Evolutionary conservation across 768 basidiomycete genomes (phyloP).

Genomic region (Panaeolus papilionaceus): DNA sequence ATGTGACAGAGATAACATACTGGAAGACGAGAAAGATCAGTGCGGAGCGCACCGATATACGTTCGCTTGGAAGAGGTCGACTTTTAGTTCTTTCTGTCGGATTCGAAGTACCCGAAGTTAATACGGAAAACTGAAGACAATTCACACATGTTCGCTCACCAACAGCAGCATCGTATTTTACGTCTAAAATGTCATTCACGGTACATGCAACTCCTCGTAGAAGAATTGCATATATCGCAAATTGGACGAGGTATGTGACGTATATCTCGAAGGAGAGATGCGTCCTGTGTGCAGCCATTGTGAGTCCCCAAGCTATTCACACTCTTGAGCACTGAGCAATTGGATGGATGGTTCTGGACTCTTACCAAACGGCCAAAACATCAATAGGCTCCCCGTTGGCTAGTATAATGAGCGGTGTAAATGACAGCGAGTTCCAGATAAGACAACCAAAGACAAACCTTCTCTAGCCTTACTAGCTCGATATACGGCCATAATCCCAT

Average conservation of each 20-base stretch:
- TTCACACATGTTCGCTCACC: constrained; percentile 34
- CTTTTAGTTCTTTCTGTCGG: constrained; percentile 51
- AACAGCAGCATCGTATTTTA: constrained; percentile 57
- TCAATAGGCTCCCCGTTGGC: constrained; percentile 56
- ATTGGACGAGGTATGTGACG: constrained; percentile 36
- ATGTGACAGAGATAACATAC: constrained; percentile 44
- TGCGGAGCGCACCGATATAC: constrained; percentile 50
- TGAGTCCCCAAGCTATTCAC: constrained; percentile 52
- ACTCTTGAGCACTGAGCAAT: neutral
- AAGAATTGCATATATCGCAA: constrained; percentile 45
- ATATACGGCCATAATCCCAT: constrained; percentile 45
- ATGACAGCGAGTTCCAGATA: neutral
- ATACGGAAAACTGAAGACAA: too few relatives aligned
- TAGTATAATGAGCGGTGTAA: constrained; percentile 24
- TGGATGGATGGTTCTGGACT: neutral
- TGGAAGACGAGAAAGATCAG: constrained; percentile 46
- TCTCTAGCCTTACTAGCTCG: constrained; percentile 57
- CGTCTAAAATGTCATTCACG: constrained; percentile 62
- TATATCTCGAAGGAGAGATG: constrained; percentile 40
- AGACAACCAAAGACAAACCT: constrained; percentile 39
- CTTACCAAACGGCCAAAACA: constrained; percentile 62
- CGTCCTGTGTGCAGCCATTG: constrained; percentile 51
- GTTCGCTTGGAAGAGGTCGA: constrained; percentile 56
- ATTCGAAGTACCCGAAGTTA: too few relatives aligned
- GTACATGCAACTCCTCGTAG: constrained; percentile 55